Evolutionary conservation across 2,329 filamentous ascomycete species (phyloP).

Genomic region (Neopestalotiopsis clavispora): DNA sequence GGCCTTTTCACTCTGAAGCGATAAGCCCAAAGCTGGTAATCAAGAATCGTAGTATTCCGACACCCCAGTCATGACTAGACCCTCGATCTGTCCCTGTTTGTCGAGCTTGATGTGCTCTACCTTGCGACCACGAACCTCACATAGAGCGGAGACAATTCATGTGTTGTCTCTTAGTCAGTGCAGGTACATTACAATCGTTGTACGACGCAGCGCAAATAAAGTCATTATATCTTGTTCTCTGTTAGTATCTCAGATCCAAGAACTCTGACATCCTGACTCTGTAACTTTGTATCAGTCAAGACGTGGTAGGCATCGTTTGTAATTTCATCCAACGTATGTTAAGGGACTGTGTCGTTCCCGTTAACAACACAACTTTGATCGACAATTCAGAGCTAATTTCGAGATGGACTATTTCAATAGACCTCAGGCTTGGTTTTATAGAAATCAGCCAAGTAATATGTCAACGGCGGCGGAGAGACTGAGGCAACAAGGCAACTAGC

Average conservation of each 20-base stretch:
- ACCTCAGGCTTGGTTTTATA: no score
- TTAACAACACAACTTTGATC: no score
- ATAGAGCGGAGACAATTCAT: conserved; percentile 27
- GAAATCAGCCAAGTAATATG: no score
- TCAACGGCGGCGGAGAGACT: no score
- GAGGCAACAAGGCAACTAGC: no score
- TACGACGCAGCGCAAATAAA: not conserved
- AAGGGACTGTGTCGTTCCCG: conserved; percentile 27
- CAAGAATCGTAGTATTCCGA: conserved; percentile 25
- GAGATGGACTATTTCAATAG: no score
- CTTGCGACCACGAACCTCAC: conserved; percentile 26
- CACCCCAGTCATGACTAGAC: conserved; percentile 22
- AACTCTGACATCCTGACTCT: conserved; percentile 25
- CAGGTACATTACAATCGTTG: no score
- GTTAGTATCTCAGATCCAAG: conserved; percentile 26
- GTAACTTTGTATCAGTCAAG: conserved; percentile 26
- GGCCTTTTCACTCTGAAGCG: conserved; percentile 23
- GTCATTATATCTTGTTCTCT: conserved; percentile 12
- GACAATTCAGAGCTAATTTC: no score
- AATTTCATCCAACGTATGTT: conserved; percentile 26
- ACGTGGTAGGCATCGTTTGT: conserved; percentile 25
- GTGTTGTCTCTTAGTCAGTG: not conserved
- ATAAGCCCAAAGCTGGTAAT: conserved; percentile 23
- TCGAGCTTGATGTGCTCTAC: conserved; percentile 29
- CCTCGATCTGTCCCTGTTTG: conserved; percentile 22